Evolutionary conservation across 441 rosid species (phyloP), one percentile per base, ranked within the genome.

Genomic region (Codiaeum variegatum): DNA sequence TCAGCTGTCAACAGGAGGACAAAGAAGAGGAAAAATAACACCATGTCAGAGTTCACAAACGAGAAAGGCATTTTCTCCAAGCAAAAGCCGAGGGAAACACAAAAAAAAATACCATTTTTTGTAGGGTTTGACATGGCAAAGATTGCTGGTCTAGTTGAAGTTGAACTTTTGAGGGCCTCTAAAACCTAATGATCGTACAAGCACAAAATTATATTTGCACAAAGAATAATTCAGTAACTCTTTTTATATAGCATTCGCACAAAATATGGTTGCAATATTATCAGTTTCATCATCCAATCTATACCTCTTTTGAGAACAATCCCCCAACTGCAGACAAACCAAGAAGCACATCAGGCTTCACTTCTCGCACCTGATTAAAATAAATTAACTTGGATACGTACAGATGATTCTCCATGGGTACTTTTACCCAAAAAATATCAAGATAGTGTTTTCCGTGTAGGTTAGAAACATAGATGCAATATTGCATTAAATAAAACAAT

Each of bases 281-380:
- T 52, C 32, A 36, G 47, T 58, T 71, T 61, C 56, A 32, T 46
- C 44, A 72, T 62, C 73, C 51, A 80, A 61, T 61, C 71, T 67
- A 12, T 83, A 96, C 99, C 99, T 93, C 98, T 80, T 87, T 90
- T 18, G 98, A 93, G 81, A 96, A 93, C 80, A 96, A 77, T 36
- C 99, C 99, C 72, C 99, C 99, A 86, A 96, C 99, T 24, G 97
- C 99, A 74, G 99, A 96, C 79, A 96, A 85, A 77, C 99, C 99
- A 81, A 96, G 98, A 79, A 96, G 98, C 77, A 96, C 98, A 82
- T 96, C 97, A 72, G 97, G 98, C 84, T 91, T 90, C 81, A 96
- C 99, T 83, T 86, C 88, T 60, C 81, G 88, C 81, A 96, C 97
- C 99, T 96, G 85, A 81, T 77, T 70, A 75, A 62, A 67, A 75